These are phyloP conservation scores for Sphaerosporella brunnea DNA, from an alignment of 495 filamentous ascomycete species.

Conservation along the genomic window DNA sequence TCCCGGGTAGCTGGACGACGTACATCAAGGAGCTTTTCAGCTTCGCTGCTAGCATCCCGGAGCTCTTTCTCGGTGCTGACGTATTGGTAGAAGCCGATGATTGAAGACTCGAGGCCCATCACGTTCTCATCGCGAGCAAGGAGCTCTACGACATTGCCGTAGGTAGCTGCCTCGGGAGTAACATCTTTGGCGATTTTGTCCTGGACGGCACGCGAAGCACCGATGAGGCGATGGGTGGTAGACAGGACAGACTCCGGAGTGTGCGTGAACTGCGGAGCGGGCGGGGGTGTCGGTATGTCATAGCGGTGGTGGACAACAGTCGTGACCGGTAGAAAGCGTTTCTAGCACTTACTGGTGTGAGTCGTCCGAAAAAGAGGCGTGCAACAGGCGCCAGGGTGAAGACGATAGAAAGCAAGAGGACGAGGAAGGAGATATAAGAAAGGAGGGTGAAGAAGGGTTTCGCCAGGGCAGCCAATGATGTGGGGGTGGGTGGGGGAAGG, in stretches of 20 bases:
- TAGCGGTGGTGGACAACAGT: constrained; percentile 33
- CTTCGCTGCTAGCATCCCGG: constrained; percentile 43
- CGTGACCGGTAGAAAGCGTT: constrained; percentile 36
- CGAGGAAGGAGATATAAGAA: constrained; percentile 6
- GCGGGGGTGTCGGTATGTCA: constrained; percentile 45
- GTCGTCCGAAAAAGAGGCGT: constrained; percentile 28
- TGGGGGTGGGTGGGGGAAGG: neutral
- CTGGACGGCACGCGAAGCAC: constrained; percentile 46
- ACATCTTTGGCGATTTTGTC: constrained; percentile 58
- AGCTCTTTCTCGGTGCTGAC: constrained; percentile 52
- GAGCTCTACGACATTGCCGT: constrained; percentile 45
- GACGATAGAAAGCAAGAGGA: constrained; percentile 16
- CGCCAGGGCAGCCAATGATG: too few species aligned
- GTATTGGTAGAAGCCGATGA: constrained; percentile 55
- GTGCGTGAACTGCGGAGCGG: constrained; percentile 51
- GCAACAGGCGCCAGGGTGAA: constrained; percentile 31
- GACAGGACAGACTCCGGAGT: constrained; percentile 57
- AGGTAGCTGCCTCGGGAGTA: constrained; percentile 45
- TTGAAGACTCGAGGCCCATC: constrained; percentile 18
- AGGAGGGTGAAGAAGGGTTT: too few species aligned
- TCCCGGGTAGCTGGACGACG: constrained; percentile 1
- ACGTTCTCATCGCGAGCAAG: constrained; percentile 51
- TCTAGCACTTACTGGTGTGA: constrained; percentile 29
- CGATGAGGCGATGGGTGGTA: constrained; percentile 59
- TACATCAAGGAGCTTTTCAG: constrained; percentile 40